phyloP scores from a whole-genome alignment of 2,329 filamentous ascomycete genomes.

The Aspergillus melleus region DNA sequence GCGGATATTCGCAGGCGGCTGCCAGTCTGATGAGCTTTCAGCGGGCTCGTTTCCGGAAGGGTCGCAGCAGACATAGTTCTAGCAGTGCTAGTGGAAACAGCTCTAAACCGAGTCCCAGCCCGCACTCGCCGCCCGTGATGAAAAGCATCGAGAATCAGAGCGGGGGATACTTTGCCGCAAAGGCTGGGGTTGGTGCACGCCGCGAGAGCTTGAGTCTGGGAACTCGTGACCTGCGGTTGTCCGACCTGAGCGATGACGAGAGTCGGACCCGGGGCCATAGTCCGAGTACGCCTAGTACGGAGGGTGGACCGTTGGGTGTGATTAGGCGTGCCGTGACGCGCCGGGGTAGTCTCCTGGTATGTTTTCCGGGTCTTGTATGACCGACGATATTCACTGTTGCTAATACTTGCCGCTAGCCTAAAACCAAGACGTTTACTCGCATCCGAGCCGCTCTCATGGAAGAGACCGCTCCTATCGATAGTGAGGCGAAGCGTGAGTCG shows the following conservation, averaged over 20 bases:
- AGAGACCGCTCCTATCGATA: constrained; percentile 82
- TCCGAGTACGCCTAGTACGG: constrained; percentile 35
- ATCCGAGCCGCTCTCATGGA: constrained; percentile 88
- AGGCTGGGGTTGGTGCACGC: constrained; percentile 56
- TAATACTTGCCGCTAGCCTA: constrained; percentile 61
- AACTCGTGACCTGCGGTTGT: constrained; percentile 82
- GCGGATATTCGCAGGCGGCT: constrained; percentile 65
- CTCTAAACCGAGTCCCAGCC: constrained; percentile 67
- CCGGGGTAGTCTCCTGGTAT: constrained; percentile 81
- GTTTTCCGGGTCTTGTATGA: constrained; percentile 32
- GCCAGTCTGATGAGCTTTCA: constrained; percentile 80
- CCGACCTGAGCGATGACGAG: constrained; percentile 75
- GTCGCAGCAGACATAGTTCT: constrained; percentile 64
- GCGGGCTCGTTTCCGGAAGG: constrained; percentile 57
- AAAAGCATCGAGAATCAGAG: constrained; percentile 52
- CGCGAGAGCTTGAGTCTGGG: constrained; percentile 89
- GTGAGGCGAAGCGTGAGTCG: constrained; percentile 84
- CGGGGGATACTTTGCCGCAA: constrained; percentile 56
- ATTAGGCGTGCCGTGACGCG: constrained; percentile 81
- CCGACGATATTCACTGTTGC: not conserved
- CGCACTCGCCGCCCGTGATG: constrained; percentile 72
- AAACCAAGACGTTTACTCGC: constrained; percentile 92
- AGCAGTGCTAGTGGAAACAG: constrained; percentile 70
- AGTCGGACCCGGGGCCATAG: constrained; percentile 43
- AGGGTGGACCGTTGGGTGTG: constrained; percentile 68